These are phyloP conservation scores for Avena atlantica DNA, from an alignment of 176 grass and related monocot species.

Conservation along the genomic window DNA sequence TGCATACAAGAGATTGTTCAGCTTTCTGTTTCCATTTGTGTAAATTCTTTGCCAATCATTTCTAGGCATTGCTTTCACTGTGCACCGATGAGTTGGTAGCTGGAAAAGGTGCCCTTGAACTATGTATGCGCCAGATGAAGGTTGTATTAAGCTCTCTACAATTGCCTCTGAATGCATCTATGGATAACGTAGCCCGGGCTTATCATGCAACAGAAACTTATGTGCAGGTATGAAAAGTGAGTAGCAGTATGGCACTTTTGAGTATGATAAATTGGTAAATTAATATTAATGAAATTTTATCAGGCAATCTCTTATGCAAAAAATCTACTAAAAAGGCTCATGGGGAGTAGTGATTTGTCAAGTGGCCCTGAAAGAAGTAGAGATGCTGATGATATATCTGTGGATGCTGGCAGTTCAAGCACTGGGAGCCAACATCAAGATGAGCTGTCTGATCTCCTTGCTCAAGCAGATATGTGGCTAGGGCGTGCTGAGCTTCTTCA, in stretches of 20 bases:
- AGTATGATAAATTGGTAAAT: conserved; percentile 25
- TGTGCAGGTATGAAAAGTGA: conserved; percentile 77
- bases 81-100: conserved; percentile 78
- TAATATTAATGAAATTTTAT: conserved; percentile 44
- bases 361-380: conserved; percentile 79
- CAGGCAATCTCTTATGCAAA: conserved; percentile 88
- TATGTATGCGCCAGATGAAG: conserved; percentile 89
- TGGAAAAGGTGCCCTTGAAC: conserved; percentile 88
- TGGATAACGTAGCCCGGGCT: conserved; percentile 82
- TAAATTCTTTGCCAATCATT: conserved; percentile 45
- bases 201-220: conserved; percentile 98
- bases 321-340: conserved; percentile 73
- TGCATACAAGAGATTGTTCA: neutral
- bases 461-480: conserved; percentile 79
- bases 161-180: conserved; percentile 81
- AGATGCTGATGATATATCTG: conserved; percentile 71
- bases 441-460: conserved; percentile 78
- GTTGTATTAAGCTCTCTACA: conserved; percentile 76
- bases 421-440: conserved; percentile 64
- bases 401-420: conserved; percentile 66
- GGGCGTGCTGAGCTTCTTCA: conserved; percentile 96
- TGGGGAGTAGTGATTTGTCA: conserved; percentile 68
- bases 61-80: conserved; percentile 93
- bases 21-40: conserved; percentile 34
- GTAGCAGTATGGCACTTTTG: conserved; percentile 39